Conservation (phyloP, 2,329 filamentous ascomycete genomes). For the Trichoderma koningiopsis region DNA sequence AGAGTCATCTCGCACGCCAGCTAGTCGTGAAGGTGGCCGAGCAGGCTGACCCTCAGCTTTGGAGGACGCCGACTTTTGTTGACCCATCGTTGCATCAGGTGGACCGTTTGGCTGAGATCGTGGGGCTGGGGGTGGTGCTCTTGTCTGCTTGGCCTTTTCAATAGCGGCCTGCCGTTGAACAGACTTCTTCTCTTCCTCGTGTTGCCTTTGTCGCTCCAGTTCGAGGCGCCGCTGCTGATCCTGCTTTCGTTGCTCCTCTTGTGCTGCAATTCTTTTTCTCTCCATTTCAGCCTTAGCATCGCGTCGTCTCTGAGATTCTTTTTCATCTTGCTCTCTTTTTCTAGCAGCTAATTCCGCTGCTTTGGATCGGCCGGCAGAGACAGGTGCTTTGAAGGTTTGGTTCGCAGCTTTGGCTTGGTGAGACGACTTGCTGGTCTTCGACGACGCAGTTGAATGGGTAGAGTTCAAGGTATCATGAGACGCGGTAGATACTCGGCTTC, state of each 20-base stretch:
- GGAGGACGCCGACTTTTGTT: constrained; percentile 34
- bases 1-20: constrained; percentile 59
- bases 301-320: constrained; percentile 74
- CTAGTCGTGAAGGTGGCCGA: constrained; percentile 61
- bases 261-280: constrained; percentile 67
- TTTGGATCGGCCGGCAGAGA: constrained; percentile 67
- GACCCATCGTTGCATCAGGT: constrained; percentile 46
- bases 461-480: constrained; percentile 50
- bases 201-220: constrained; percentile 61
- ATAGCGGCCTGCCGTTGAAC: constrained; percentile 64
- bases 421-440: constrained; percentile 68
- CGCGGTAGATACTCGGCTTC: constrained; percentile 56
- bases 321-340: constrained; percentile 84
- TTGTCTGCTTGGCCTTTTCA: constrained; percentile 66
- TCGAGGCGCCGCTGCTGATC: constrained; percentile 63
- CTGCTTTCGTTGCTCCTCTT: constrained; percentile 65
- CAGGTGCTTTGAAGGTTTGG: constrained; percentile 61
- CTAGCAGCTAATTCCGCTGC: constrained; percentile 74
- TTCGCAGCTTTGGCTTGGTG: constrained; percentile 60
- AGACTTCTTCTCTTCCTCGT: constrained; percentile 68
- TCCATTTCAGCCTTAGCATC: constrained; percentile 82
- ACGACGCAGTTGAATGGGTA: constrained; percentile 43
- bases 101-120: constrained; percentile 57
- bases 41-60: constrained; percentile 41
- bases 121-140: constrained; percentile 62